phyloP scores from a whole-genome alignment of 371 early-diverging fungal species.

The Vairimorpha necatrix region DNA sequence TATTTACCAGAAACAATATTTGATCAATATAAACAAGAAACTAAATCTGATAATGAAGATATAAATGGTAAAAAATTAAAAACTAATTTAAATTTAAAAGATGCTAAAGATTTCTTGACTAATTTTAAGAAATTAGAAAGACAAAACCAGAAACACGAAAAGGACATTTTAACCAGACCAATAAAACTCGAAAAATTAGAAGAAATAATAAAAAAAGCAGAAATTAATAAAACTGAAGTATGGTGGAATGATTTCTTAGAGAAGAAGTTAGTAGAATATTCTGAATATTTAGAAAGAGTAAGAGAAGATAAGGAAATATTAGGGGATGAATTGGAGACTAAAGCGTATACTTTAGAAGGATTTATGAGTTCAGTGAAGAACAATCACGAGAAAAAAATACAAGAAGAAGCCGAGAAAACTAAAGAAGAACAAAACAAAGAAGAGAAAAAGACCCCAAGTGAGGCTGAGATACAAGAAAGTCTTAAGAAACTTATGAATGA shows the following conservation, averaged over 20 bases:
- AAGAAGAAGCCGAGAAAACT: background rate
- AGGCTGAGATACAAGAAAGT: background rate
- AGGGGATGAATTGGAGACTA: background rate
- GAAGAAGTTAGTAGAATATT: background rate
- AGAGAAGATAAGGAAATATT: constrained; percentile 1
- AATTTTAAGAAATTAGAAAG: background rate
- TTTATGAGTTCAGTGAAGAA: background rate
- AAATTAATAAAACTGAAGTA: background rate
- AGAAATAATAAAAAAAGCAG: background rate
- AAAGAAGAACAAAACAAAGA: background rate
- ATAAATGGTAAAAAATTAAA: background rate
- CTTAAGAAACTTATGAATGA: constrained; percentile 8
- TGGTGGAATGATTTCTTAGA: background rate
- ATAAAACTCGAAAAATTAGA: background rate
- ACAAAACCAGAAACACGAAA: background rate
- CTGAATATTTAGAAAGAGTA: background rate
- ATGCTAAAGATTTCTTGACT: background rate
- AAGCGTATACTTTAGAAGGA: background rate
- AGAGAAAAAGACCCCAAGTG: background rate
- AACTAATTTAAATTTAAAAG: background rate
- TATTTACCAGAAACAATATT: background rate
- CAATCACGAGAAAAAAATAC: background rate
- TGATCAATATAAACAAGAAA: background rate
- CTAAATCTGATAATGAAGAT: background rate
- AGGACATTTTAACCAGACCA: background rate